phyloP scores from a whole-genome alignment of 108 stramenopile genomes.

The Cyclotella sp. region DNA sequence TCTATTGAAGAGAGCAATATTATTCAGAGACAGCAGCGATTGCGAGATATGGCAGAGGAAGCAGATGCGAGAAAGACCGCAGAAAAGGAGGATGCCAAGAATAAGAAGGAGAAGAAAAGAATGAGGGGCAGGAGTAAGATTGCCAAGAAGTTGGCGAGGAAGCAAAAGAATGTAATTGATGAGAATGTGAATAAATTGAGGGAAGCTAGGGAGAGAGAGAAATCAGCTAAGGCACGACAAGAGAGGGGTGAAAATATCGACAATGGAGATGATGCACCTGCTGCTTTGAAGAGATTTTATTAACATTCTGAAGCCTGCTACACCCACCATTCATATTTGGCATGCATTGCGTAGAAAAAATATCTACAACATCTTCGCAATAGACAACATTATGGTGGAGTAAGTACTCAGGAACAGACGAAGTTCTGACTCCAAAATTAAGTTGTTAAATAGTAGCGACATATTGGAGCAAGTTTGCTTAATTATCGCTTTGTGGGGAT shows the following conservation, averaged over 20 bases:
- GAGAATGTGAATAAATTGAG: constrained; percentile 75
- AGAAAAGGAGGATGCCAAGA: constrained; percentile 47
- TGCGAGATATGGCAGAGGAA: constrained; percentile 68
- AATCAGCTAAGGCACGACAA: constrained; percentile 47
- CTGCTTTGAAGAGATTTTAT: constrained; percentile 64
- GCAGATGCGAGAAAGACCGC: constrained; percentile 61
- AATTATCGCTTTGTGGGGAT: too few relatives aligned
- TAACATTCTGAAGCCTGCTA: not conserved
- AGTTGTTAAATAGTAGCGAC: too few relatives aligned
- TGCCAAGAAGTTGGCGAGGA: constrained; percentile 91
- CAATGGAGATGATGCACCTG: constrained; percentile 45
- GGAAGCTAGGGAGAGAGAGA: constrained; percentile 78
- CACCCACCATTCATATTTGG: too few relatives aligned
- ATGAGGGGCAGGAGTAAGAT: constrained; percentile 97
- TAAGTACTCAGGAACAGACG: too few relatives aligned
- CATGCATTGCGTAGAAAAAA: too few relatives aligned
- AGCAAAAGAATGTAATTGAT: constrained; percentile 93
- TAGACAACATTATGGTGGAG: too few relatives aligned
- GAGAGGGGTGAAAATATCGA: constrained; percentile 22
- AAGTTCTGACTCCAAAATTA: too few relatives aligned
- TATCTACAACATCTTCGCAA: too few relatives aligned
- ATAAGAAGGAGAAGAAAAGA: constrained; percentile 89
- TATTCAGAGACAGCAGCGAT: constrained; percentile 63
- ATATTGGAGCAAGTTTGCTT: too few relatives aligned
- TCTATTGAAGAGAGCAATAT: constrained; percentile 80